Conservation (phyloP, 352 stramenopile genomes). For the Globisporangium acanthophoron region DNA sequence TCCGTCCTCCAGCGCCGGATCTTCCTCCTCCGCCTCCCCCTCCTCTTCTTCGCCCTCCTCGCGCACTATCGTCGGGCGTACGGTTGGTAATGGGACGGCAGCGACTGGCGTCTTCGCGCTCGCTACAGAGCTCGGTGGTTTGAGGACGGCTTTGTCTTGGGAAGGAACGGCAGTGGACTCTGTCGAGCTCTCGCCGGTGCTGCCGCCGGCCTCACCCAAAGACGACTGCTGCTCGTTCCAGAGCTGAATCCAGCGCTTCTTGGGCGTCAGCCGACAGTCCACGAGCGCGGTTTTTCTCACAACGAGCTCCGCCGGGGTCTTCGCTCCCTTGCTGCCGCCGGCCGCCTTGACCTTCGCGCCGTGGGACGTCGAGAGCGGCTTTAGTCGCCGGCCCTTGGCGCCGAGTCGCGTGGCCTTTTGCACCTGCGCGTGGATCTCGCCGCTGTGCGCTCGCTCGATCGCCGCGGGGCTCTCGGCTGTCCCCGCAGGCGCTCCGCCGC, state of each 20-base stretch:
- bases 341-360: slow-evolving; percentile 7
- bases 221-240: slow-evolving; percentile 52
- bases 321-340: slow-evolving; percentile 12
- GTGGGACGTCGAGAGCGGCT: slow-evolving; percentile 21
- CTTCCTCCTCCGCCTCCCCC: slow-evolving; percentile 4
- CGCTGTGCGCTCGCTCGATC: slow-evolving; percentile 14
- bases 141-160: neutral
- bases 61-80: slow-evolving; percentile 7
- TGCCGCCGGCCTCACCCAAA: slow-evolving; percentile 2
- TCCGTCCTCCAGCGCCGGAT: slow-evolving; percentile 1
- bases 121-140: no score
- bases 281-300: slow-evolving; percentile 10
- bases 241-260: slow-evolving; percentile 74
- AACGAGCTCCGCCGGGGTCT: slow-evolving; percentile 3
- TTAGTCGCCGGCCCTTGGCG: slow-evolving; percentile 33
- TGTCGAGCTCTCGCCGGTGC: neutral
- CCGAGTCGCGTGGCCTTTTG: slow-evolving; percentile 16
- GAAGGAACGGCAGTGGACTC: neutral
- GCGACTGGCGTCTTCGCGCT: neutral
- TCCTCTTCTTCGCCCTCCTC: slow-evolving; percentile 7
- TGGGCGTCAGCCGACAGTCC: slow-evolving; percentile 50
- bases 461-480: neutral
- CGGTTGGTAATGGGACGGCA: neutral
- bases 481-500: no score
- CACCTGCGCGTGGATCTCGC: slow-evolving; percentile 21